Base-by-base conservation (phyloP, 306 rosid genomes). In the Rosa rugosa region DNA sequence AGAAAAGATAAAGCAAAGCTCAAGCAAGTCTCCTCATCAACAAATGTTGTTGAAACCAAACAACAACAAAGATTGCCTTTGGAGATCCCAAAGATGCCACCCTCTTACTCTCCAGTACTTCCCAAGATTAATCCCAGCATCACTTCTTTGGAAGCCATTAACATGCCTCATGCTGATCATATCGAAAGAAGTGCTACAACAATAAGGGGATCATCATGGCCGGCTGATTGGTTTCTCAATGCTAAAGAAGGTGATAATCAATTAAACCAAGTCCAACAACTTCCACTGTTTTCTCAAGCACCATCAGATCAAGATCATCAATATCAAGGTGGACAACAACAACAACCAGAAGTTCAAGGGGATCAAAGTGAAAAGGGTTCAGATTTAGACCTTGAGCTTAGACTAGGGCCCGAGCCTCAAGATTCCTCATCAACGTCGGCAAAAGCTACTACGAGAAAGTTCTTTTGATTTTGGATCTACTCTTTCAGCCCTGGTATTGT, bases 301-400 rank as follows among this genome's bases (percentile, higher is more conserved):
- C 22, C 76, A 12, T 60, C 75, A 9, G 51, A 72, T 72, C 64
- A 50, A 22, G 66, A 46, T n/a, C 42, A 65, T 40, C 69, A 73
- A 8, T 51, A 25, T 42, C 73, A 27, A n/a, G 66, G 66, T 7
- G 16, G 18, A 60, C 22, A 34, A 36, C 70, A 31, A 23, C 63
- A 13, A 11, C 66, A 76, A 41, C 83, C 36, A 46, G 72, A 67
- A 36, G 50, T 42, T 81, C 80, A 49, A 13, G 62, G 62, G 77
- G 75, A 73, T 42, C 69, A 36, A 49, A 44, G 63, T 18, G 77
- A 80, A 50, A 69, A 59, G 64, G 27, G 47, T 45, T 64, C 81
- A 17, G 87, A 84, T 81, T 46, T 94, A 69, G 98, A 94, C 90
- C 98, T 94, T 76, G 98, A 90, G 88, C 87, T 94, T 25, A 89